Conservation (phyloP, 139 green algal species). For the Tetradesmus lagerheimii region DNA sequence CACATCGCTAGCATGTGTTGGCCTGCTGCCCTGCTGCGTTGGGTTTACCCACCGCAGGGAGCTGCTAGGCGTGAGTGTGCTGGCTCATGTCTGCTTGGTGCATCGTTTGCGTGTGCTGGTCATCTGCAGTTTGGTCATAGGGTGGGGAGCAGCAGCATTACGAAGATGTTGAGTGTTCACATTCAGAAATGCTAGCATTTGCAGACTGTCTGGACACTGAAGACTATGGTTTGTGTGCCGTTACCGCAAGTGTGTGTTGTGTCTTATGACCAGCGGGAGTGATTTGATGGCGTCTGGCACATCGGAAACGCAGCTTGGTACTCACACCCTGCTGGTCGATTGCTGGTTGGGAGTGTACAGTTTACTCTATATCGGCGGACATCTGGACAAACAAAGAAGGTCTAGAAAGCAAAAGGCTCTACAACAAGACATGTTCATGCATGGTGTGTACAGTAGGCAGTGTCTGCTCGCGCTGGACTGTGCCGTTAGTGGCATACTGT, state of each 20-base stretch:
- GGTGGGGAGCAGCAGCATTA: neutral
- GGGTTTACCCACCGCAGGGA: no score
- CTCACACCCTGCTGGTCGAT: neutral
- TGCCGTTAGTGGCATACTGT: neutral
- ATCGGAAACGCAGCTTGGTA: neutral
- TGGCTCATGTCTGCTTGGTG: neutral
- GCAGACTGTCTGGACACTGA: neutral
- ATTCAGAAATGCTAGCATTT: neutral
- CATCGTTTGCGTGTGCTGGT: neutral
- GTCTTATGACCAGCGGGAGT: neutral
- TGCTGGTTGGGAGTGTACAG: neutral
- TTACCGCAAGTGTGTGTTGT: neutral
- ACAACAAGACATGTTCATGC: neutral
- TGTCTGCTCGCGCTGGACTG: neutral
- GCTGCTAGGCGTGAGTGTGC: no score
- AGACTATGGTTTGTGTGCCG: neutral
- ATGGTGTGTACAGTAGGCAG: neutral
- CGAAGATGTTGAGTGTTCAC: neutral
- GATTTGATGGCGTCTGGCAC: neutral
- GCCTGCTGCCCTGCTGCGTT: neutral
- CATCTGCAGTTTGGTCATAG: neutral
- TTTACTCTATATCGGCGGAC: neutral
- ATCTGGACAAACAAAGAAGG: neutral
- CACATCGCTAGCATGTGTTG: neutral
- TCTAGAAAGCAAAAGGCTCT: neutral